phyloP scores from a whole-genome alignment of 257 asterid species.

The Solanum piurae region DNA sequence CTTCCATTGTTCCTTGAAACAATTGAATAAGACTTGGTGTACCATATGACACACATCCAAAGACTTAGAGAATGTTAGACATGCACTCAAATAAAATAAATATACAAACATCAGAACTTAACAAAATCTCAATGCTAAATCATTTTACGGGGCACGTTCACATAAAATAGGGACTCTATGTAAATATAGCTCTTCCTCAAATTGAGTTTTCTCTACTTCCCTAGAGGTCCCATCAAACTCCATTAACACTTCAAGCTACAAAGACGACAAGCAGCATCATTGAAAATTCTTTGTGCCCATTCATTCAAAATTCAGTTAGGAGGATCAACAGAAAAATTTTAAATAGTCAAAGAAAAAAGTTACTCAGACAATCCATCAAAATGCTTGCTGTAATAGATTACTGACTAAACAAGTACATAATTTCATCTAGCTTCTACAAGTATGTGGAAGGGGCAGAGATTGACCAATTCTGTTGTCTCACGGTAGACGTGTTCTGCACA shows the following conservation, averaged over 20 bases:
- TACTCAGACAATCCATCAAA: neutral
- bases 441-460: neutral
- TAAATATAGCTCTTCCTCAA: neutral
- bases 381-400: neutral
- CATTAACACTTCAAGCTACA: neutral
- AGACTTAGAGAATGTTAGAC: neutral
- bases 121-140: neutral
- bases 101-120: neutral
- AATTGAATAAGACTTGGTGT: neutral
- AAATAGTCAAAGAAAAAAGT: neutral
- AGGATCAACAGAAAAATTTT: neutral
- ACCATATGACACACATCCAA: neutral
- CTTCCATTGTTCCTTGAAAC: neutral
- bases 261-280: neutral
- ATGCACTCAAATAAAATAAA: neutral
- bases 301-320: neutral
- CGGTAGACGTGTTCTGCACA: neutral
- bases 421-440: neutral
- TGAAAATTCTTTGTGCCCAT: neutral
- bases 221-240: neutral
- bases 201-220: neutral
- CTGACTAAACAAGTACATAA: neutral
- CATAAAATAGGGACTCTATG: neutral
- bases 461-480: neutral
- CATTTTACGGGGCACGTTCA: neutral